phyloP scores from a whole-genome alignment of 768 basidiomycete genomes.

The Suillus subaureus region DNA sequence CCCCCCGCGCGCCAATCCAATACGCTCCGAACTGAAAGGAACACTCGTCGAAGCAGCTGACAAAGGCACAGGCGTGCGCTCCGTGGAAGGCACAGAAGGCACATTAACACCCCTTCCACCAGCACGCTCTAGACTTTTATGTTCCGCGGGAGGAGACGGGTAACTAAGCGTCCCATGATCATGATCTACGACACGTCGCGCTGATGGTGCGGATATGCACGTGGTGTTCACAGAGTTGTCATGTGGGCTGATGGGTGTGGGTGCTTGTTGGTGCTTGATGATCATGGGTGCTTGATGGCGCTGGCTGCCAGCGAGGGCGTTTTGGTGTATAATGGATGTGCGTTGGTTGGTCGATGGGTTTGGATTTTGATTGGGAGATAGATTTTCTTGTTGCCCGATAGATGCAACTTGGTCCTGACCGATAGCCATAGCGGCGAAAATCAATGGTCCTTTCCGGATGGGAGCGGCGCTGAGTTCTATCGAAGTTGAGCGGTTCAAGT shows the following conservation, averaged over 20 bases:
- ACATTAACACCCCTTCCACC: not conserved
- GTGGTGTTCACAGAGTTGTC: constrained; percentile 16
- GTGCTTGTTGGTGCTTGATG: not conserved
- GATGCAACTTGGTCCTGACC: not conserved
- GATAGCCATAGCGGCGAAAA: constrained; percentile 60
- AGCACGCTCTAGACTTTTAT: constrained; percentile 3
- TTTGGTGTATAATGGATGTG: not conserved
- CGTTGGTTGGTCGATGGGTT: not conserved
- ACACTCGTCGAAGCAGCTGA: not conserved
- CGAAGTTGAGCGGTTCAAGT: not conserved
- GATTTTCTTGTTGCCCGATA: not conserved
- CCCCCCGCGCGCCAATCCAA: not conserved
- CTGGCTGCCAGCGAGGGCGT: not conserved
- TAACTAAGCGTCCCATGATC: constrained; percentile 14
- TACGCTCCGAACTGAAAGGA: not conserved
- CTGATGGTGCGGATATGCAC: constrained; percentile 17
- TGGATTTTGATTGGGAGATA: not conserved
- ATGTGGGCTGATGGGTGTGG: constrained; percentile 25
- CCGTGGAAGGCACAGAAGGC: not conserved
- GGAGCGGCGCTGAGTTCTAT: constrained; percentile 21
- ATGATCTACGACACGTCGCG: not conserved
- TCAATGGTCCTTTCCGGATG: constrained; percentile 55
- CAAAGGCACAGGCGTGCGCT: not conserved
- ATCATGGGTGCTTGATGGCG: not conserved
- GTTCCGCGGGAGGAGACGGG: constrained; percentile 33